Percentiles rank a stretch among this genome's conserved stretches.
These are phyloP conservation scores for Globisporangium paroecandrum DNA, from an alignment of 352 stramenopile genomes.

Conservation along the genomic window DNA sequence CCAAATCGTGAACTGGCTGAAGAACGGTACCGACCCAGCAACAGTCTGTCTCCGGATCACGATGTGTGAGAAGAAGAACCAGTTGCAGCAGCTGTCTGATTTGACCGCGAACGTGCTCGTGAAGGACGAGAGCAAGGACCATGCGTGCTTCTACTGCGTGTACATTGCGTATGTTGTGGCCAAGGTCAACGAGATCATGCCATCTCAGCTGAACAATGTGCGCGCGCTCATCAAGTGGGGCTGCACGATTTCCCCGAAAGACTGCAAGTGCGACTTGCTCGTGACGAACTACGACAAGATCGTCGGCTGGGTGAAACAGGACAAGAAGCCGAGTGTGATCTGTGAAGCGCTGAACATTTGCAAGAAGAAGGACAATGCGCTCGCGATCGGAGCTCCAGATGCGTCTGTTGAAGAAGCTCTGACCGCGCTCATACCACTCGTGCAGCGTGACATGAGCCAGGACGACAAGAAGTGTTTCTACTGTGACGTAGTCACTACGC, in stretches of 20 bases:
- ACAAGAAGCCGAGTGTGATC: constrained; percentile 13
- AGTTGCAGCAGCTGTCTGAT: constrained; percentile 4
- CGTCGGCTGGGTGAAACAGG: constrained; percentile 8
- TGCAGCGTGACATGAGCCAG: neutral
- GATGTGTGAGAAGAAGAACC: constrained; percentile 44
- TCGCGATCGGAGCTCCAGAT: neutral
- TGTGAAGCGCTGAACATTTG: constrained; percentile 17
- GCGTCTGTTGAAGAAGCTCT: constrained; percentile 15
- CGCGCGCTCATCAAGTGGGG: constrained; percentile 7
- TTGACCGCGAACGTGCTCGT: constrained; percentile 2
- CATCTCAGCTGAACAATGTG: constrained; percentile 10
- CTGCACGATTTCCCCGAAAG: constrained; percentile 14
- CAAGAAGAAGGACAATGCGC: constrained; percentile 9
- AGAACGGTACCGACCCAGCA: constrained; percentile 56
- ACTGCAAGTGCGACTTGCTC: constrained; percentile 19
- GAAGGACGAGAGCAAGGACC: neutral
- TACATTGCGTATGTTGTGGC: constrained; percentile 9
- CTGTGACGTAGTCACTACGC: constrained; percentile 58
- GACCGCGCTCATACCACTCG: constrained; percentile 7
- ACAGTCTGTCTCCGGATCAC: constrained; percentile 52
- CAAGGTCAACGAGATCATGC: constrained; percentile 12
- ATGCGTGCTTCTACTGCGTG: constrained; percentile 16
- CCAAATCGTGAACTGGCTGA: constrained; percentile 74
- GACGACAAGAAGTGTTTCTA: constrained; percentile 44
- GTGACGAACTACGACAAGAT: constrained; percentile 20